Percentiles rank a stretch among this genome's conserved stretches.
These are phyloP conservation scores for Tetradesmus obliquus DNA, from an alignment of 139 green algal genomes.

Conservation along the genomic window DNA sequence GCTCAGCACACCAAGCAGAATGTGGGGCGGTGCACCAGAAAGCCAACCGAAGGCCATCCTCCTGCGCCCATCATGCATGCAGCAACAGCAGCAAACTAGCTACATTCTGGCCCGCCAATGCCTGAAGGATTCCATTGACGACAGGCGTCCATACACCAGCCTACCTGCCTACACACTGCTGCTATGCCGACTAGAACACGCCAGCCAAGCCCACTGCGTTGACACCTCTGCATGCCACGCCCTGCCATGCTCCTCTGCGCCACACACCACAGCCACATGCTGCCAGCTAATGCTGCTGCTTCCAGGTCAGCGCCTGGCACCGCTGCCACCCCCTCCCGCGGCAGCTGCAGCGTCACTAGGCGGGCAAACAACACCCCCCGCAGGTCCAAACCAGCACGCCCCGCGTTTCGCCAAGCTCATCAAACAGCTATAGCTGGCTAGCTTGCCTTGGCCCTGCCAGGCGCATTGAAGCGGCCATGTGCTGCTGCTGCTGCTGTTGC, in stretches of 20 bases:
- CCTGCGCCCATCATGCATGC: neutral
- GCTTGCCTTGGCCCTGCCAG: neutral
- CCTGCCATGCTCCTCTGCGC: neutral
- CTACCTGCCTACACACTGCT: neutral
- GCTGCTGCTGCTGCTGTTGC: constrained; percentile 14
- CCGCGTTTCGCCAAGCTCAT: neutral
- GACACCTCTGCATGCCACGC: neutral
- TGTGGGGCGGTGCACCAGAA: neutral
- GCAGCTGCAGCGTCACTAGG: neutral
- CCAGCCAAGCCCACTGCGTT: neutral
- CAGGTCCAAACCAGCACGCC: too few relatives aligned
- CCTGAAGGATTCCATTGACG: neutral
- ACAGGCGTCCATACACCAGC: too few relatives aligned
- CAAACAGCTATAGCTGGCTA: neutral
- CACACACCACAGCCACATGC: neutral
- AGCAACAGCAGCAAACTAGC: neutral
- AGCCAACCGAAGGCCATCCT: neutral
- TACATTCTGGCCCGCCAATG: neutral
- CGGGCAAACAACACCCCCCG: too few relatives aligned
- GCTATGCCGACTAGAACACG: neutral
- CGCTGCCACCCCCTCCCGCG: neutral
- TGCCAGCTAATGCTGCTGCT: neutral
- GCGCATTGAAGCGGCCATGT: neutral
- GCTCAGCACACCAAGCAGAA: too few relatives aligned
- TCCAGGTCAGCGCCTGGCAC: neutral